Conservation (phyloP, 2,329 filamentous ascomycete species). For the Alternaria metachromatica region DNA sequence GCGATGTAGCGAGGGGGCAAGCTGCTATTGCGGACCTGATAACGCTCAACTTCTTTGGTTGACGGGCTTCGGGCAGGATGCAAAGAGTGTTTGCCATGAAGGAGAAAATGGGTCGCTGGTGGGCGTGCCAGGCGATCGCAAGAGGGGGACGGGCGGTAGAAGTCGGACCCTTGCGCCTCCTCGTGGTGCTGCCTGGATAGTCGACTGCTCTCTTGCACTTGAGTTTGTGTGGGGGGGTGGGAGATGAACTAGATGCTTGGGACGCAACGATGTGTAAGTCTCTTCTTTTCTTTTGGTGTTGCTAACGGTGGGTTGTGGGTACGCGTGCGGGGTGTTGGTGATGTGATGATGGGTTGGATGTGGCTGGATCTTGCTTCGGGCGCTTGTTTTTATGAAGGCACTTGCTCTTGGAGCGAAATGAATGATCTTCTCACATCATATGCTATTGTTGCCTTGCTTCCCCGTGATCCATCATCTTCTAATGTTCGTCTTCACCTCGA, state of each 20-base stretch:
- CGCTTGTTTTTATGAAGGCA: not conserved
- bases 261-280: slow-evolving; percentile 26
- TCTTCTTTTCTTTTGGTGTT: not conserved
- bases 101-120: slow-evolving; percentile 30
- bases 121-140: slow-evolving; percentile 26
- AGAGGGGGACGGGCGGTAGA: slow-evolving; percentile 44
- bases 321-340: not conserved
- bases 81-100: slow-evolving; percentile 15
- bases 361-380: not conserved
- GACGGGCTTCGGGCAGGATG: not conserved
- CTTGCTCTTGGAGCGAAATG: not conserved
- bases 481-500: not conserved
- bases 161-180: slow-evolving; percentile 49
- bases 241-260: slow-evolving; percentile 46
- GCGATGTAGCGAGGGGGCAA: not conserved
- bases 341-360: not conserved
- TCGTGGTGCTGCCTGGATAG: slow-evolving; percentile 47
- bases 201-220: slow-evolving; percentile 14
- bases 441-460: not conserved
- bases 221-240: not conserved
- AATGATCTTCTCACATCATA: not conserved
- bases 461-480: fast-evolving
- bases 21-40: not conserved
- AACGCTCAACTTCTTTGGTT: not conserved
- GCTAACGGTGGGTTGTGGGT: not conserved